Percentiles rank a stretch among this genome's conserved stretches.
These are phyloP conservation scores for Microcyclospora tardicrescens DNA, from an alignment of 2,329 filamentous ascomycete species.

Conservation along the genomic window DNA sequence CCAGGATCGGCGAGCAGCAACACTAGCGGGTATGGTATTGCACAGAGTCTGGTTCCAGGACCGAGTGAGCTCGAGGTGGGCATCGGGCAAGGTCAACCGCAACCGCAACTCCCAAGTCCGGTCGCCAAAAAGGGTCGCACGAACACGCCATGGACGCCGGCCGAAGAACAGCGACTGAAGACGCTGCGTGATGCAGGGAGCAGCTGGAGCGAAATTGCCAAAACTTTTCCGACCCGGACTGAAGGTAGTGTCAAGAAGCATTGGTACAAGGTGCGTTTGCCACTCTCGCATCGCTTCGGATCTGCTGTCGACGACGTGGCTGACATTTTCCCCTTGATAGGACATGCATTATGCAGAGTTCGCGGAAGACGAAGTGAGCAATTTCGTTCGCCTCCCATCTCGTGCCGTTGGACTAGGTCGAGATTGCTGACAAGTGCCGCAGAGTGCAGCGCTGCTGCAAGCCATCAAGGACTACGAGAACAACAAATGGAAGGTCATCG, in stretches of 20 bases:
- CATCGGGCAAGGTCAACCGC: slow-evolving; percentile 10
- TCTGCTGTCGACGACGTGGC: slow-evolving; percentile 3
- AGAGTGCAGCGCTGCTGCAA: slow-evolving; percentile 68
- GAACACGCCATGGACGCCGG: slow-evolving; percentile 97
- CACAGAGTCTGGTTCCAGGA: slow-evolving; percentile 14
- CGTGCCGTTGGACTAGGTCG: slow-evolving; percentile 9
- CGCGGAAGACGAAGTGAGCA: slow-evolving; percentile 80
- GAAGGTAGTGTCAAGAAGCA: slow-evolving; percentile 99
- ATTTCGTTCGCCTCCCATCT: slow-evolving; percentile 25
- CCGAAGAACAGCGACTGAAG: slow-evolving; percentile 84
- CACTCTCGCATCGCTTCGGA: slow-evolving; percentile 1
- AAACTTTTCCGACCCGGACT: slow-evolving; percentile 88
- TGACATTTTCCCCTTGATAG: slow-evolving; percentile 33
- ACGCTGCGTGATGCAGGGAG: slow-evolving; percentile 85
- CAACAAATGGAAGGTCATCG: slow-evolving; percentile 97
- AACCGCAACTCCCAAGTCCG: slow-evolving; percentile 23
- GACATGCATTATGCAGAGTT: slow-evolving; percentile 99
- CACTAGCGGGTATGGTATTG: slow-evolving; percentile 16
- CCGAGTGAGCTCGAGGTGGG: slow-evolving; percentile 7
- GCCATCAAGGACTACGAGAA: slow-evolving; percentile 98
- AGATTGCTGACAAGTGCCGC: slow-evolving; percentile 20
- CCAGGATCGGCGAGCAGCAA: slow-evolving; percentile 20
- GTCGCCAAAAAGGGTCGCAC: slow-evolving; percentile 84
- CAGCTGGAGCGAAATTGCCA: slow-evolving; percentile 96
- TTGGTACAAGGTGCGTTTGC: slow-evolving; percentile 74